These are phyloP conservation scores for Yamadazyma conglobata DNA, from an alignment of 1,139 yeast genomes.

Conservation along the genomic window DNA sequence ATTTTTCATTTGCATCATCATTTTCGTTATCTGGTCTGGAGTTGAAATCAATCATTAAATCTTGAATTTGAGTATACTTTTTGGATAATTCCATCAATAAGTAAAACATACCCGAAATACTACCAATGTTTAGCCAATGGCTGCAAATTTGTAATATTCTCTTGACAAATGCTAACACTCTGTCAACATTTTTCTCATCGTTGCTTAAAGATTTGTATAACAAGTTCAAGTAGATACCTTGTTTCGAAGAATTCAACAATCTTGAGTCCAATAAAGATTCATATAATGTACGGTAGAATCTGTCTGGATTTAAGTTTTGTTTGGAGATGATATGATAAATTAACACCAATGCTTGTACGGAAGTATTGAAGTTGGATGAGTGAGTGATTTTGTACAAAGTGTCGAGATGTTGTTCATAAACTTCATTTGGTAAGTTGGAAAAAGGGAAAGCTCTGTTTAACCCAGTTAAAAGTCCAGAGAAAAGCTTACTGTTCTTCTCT, in stretches of 20 bases:
- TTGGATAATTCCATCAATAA: constrained; percentile 63
- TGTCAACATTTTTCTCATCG: constrained; percentile 53
- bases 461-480: constrained; percentile 91
- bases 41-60: constrained; percentile 39
- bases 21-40: constrained; percentile 36
- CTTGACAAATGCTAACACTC: constrained; percentile 89
- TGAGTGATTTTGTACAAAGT: constrained; percentile 89
- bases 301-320: constrained; percentile 59
- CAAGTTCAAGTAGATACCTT: constrained; percentile 82
- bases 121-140: constrained; percentile 86
- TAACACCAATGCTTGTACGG: constrained; percentile 86
- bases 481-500: constrained; percentile 80
- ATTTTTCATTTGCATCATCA: constrained; percentile 15
- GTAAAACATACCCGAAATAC: constrained; percentile 84
- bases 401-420: constrained; percentile 75
- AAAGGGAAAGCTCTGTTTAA: constrained; percentile 96
- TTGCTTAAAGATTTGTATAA: constrained; percentile 78
- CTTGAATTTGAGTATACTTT: constrained; percentile 39
- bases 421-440: constrained; percentile 68
- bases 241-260: constrained; percentile 78
- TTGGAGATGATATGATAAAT: constrained; percentile 69
- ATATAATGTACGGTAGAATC: constrained; percentile 85
- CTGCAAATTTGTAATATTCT: constrained; percentile 81
- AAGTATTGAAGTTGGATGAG: constrained; percentile 89
- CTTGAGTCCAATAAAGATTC: constrained; percentile 88